Base-by-base conservation (phyloP, 768 basidiomycete species). In the Goffeauzyma gilvescens region DNA sequence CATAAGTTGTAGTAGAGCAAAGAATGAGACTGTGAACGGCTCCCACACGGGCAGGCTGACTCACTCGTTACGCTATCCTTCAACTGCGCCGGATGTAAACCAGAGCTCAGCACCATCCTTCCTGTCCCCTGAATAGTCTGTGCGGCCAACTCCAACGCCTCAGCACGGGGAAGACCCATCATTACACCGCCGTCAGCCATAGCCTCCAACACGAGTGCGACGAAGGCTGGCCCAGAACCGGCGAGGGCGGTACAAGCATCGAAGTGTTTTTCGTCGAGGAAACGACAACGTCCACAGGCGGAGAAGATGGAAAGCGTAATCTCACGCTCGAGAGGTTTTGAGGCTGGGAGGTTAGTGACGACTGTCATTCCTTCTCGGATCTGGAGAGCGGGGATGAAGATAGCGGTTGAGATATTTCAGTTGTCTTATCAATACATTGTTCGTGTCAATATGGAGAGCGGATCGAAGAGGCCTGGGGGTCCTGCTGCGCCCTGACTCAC, bases 281-380 rank as follows among this genome's bases (percentile, higher is more conserved):
- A 87, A 14, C 86, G 78, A 63, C 85, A 90, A 21, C 82, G 76
- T 30, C 93, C 93, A 55, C 95, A 90, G 26, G 93, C 89, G 15
- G 84, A 86, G 71, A 98, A 96, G 52, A 98, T 87, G 55, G 83
- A 81, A 44, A 83, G 69, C 55, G 93, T 78, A 52, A 89, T 78
- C 8, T 67, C 64, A 37, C 72, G 73, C 60, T 84, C 75, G 9
- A 71, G 67, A n/a, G 69, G 61, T 31, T 71, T 61, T 15, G 66
- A 53, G 25, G 71, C 53, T 4, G 75, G 73, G 28, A 90, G 69
- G 12, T 73, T 77, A 26, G 82, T 81, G 42, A 96, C 72, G 30
- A 93, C 78, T 1, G 89, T 95, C 93, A 98, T 96, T 45, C 93
- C 93, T 67, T 96, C 90, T 17, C 93, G 79, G 59, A 98, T 96